Conservation (phyloP, 129 eudicot genomes). For the Rutidosis leptorrhynchoides region DNA sequence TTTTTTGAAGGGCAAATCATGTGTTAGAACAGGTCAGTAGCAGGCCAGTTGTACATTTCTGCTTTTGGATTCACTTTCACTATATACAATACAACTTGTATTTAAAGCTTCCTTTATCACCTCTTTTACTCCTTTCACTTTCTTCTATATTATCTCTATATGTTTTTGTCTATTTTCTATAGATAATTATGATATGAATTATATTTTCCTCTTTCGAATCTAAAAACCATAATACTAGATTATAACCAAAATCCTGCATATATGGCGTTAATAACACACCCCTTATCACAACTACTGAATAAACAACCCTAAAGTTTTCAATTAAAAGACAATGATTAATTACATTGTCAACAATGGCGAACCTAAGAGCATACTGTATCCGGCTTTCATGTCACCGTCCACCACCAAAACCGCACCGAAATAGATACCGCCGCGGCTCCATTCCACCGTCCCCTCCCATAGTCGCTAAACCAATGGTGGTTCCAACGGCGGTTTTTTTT, state of each 20-base stretch:
- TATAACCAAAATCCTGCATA: too few relatives aligned
- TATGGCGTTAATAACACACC: neutral
- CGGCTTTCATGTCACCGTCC: too few relatives aligned
- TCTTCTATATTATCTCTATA: conserved; percentile 25
- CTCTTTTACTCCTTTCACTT: conserved; percentile 38
- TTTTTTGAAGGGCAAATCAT: conserved; percentile 39
- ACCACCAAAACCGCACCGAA: too few relatives aligned
- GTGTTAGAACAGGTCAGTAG: conserved; percentile 37
- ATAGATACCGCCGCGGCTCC: too few relatives aligned
- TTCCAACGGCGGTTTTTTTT: too few relatives aligned
- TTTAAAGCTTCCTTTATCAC: conserved; percentile 37
- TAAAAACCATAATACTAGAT: conserved; percentile 4
- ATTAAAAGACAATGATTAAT: too few relatives aligned
- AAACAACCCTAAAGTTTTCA: too few relatives aligned
- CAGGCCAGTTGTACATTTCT: conserved; percentile 40
- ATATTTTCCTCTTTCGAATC: conserved; percentile 26
- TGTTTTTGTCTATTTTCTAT: conserved; percentile 20
- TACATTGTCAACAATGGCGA: too few relatives aligned
- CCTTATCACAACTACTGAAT: neutral
- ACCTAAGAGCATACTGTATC: too few relatives aligned
- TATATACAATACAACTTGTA: conserved; percentile 1
- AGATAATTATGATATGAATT: too few relatives aligned
- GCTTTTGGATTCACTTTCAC: conserved; percentile 40
- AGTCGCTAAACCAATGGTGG: too few relatives aligned
- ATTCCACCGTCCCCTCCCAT: too few relatives aligned